Base-by-base conservation (phyloP, 306 rosid genomes). In the Acmispon strigosus region DNA sequence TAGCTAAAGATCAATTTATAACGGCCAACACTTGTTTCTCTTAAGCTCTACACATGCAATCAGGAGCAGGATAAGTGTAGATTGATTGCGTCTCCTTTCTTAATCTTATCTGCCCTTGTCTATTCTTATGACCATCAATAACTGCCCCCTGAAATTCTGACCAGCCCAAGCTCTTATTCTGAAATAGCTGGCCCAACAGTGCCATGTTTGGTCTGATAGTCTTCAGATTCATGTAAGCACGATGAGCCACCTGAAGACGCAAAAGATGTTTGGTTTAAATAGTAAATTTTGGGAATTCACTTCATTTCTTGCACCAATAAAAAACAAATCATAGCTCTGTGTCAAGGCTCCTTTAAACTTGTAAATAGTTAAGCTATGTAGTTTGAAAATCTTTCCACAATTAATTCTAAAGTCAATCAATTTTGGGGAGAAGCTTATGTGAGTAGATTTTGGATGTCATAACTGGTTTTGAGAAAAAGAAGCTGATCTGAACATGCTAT, bases 11-110 rank as follows among this genome's bases (percentile, higher is more conserved):
- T 52, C 67, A 37, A 72, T 63, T 59, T 64, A 59, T 43, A 52
- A 45, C 19, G 32, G 57, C n/a, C 27, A 65, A 69, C 74, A 70
- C 54, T 42, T 34, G 64, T 37, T 65, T 47, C 75, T 49, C 45
- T 83, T 72, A 90, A 73, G 81, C 83, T 56, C 73, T 78, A 76
- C 97, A 94, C 90, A 94, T 92, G 86, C 99, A 94, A 73, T 94
- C 96, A 20, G 97, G 99, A 66, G 92, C 90, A 56, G 99, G 99
- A 70, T 94, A 94, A 0, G 99, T 94, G 69, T 91, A 94, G 37
- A 94, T 86, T 10, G 99, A 94, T 65, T 94, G 97, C 84, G 84
- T 94, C 55, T 88, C 86, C 76, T 91, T 94, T 72, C 96, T 86
- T 52, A 91, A 61, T 78, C 97, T 86, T 82, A 91, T 69, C 49